phyloP scores from a whole-genome alignment of 768 basidiomycete genomes.

The Podaxis pistillaris region DNA sequence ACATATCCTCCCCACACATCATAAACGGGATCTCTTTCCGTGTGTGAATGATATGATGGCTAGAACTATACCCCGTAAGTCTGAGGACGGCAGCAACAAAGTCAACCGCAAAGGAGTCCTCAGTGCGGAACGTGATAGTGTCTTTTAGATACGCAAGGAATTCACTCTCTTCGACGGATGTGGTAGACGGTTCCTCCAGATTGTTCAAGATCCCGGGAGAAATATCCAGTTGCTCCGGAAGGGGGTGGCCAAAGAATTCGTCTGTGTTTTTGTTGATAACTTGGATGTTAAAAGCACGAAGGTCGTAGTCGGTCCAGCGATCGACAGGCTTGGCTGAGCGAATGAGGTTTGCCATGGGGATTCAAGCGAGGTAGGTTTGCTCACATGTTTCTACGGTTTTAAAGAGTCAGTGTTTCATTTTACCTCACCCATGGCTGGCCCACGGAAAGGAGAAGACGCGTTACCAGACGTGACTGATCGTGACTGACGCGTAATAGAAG shows the following conservation, averaged over 20 bases:
- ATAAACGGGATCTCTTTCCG: not conserved
- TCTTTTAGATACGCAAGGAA: not conserved
- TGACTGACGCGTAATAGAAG: slow-evolving; percentile 9
- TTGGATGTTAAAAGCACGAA: not conserved
- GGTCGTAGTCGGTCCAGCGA: not conserved
- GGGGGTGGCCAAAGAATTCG: not conserved
- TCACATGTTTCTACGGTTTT: too few species aligned
- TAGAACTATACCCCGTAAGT: not conserved
- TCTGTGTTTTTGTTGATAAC: not conserved
- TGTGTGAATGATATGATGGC: not conserved
- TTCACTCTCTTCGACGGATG: not conserved
- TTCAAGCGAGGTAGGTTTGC: not conserved
- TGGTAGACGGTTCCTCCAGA: not conserved
- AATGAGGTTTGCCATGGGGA: not conserved
- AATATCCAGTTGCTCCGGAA: not conserved
- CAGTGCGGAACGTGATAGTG: not conserved
- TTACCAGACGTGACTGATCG: slow-evolving; percentile 9
- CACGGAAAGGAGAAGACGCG: not conserved
- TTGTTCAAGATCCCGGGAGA: not conserved
- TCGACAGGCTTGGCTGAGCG: not conserved
- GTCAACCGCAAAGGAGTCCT: not conserved
- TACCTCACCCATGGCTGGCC: too few species aligned
- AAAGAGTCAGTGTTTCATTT: too few species aligned
- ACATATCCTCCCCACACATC: not conserved
- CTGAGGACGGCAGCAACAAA: not conserved